Evolutionary conservation across 805 yeast species (phyloP), one percentile per base, ranked within the genome.

Genomic region (Myxozyma sirexii): DNA sequence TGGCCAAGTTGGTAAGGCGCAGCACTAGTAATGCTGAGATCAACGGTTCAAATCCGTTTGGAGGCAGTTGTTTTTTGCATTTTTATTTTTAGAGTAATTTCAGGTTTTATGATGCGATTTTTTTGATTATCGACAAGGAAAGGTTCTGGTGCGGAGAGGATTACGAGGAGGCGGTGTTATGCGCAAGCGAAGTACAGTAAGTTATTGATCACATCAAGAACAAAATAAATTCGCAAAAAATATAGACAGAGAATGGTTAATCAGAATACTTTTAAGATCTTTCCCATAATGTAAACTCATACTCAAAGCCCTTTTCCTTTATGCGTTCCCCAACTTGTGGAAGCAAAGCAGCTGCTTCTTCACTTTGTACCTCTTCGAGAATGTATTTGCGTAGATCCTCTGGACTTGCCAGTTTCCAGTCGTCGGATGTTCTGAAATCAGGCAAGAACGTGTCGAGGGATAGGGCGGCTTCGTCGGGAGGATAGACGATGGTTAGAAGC

Each of bases 371-470:
- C 5, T 46, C 54, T 71, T 13, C 21, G 41, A 57, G 17, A 49
- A 44, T 63, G 60, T 21, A 54, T 63, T 6, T 39, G 41, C 42
- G 57, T 55, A 49, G 54, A 47, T 17, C 38, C 21, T 47, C 56
- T 8, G 29, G 21, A 15, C 57, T 21, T 19, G 29, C 55, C 45
- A 27, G 57, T 19, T 21, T 49, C 59, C 57, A 57, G 26, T 65
- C 68, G 46, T 21, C 57, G 49, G 52, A 60, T 62, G 43, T 48
- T 55, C 45, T 80, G 73, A 60, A 92, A 79, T 62, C 65, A 12
- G 65, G 57, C 21, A 62, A 41, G 67, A 82, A 88, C 0, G 96
- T 84, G 73, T 92, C 98, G 79, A 91, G 82, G 15, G 79, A 81
- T 4, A 84, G 74, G 1, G 54, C 44, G 12, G 41, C 7, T 26